These are phyloP conservation scores for barley (Hordeum vulgare) DNA, from an alignment of 176 grass and related monocot genomes.

Conservation along the genomic window MorexV3_pseudomolecules_assembly NC_058523.1:455311739-455312238, in stretches of 20 bases:
- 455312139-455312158: slow-evolving; percentile 94
- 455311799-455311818: too few relatives aligned
- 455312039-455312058: slow-evolving; percentile 66
- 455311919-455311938: slow-evolving; percentile 90
- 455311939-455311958: slow-evolving; percentile 74
- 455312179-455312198: slow-evolving; percentile 62
- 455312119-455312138: slow-evolving; percentile 82
- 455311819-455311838: too few relatives aligned
- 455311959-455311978: slow-evolving; percentile 52
- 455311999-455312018: slow-evolving; percentile 82
- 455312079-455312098: slow-evolving; percentile 65
- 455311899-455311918: slow-evolving; percentile 78
- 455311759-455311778: too few relatives aligned
- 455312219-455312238: slow-evolving; percentile 74
- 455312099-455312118: slow-evolving; percentile 68
- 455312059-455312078: slow-evolving; percentile 63
- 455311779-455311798: too few relatives aligned
- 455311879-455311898: slow-evolving; percentile 52
- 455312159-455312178: slow-evolving; percentile 86
- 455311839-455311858: not conserved
- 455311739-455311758: too few relatives aligned
- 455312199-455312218: slow-evolving; percentile 92
- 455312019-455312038: slow-evolving; percentile 64
- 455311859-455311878: slow-evolving; percentile 86
- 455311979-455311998: slow-evolving; percentile 76